Conservation (phyloP, 2,329 filamentous ascomycete genomes). For the Botrytis fabae region DNA sequence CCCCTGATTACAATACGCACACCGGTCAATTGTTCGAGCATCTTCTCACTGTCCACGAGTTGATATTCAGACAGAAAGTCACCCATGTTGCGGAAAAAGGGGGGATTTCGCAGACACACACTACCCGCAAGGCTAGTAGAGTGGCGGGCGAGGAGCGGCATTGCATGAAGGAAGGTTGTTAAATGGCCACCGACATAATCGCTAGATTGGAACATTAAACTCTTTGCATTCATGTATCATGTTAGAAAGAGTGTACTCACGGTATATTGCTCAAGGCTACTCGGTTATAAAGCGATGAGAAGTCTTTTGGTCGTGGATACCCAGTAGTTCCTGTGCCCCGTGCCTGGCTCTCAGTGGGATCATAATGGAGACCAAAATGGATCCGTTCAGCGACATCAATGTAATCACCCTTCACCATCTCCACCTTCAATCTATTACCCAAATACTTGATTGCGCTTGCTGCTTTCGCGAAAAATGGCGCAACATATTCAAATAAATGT, state of each 20-base stretch:
- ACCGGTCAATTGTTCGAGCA: not conserved
- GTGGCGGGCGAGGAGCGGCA: not conserved
- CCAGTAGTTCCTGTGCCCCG: not conserved
- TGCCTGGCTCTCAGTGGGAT: not conserved
- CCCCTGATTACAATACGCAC: not conserved
- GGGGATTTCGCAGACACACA: not conserved
- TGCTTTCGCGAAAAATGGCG: slow-evolving; percentile 24
- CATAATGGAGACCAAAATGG: slow-evolving; percentile 23
- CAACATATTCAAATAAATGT: slow-evolving; percentile 25
- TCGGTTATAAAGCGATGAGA: not conserved
- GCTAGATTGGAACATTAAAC: not conserved
- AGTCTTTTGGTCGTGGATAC: not conserved
- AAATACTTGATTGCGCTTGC: slow-evolving; percentile 25
- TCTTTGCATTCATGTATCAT: not conserved
- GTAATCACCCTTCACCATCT: slow-evolving; percentile 28
- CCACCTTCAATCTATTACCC: slow-evolving; percentile 22
- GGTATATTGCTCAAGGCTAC: not conserved
- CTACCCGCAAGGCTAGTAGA: too few relatives aligned
- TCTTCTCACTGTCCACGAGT: not conserved
- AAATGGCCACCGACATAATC: not conserved
- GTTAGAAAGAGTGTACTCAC: not conserved
- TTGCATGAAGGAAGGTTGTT: not conserved
- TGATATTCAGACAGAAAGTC: not conserved
- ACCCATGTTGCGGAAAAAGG: not conserved
- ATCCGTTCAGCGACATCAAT: slow-evolving; percentile 27